These are phyloP conservation scores for Penicillium subrubescens DNA, from an alignment of 495 filamentous ascomycete species.

Conservation along the genomic window DNA sequence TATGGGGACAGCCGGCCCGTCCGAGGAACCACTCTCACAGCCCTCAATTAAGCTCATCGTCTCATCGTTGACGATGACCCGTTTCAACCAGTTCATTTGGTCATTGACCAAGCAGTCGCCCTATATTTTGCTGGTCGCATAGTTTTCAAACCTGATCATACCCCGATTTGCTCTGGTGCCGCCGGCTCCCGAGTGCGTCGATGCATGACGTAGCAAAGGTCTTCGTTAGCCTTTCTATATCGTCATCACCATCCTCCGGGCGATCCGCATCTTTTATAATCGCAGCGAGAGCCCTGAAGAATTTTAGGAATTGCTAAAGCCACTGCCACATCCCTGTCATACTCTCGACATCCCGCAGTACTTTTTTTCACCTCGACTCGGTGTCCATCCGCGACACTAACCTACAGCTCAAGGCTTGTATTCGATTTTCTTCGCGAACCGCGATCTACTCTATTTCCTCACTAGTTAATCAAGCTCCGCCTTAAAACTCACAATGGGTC, in stretches of 20 bases:
- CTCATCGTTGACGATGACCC: neutral
- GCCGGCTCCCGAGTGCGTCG: constrained; percentile 25
- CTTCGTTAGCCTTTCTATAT: constrained; percentile 25
- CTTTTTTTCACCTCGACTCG: neutral
- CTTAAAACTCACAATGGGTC: constrained; percentile 30
- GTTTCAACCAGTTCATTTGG: constrained; percentile 8
- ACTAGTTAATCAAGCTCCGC: neutral
- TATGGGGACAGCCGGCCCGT: neutral
- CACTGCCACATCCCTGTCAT: constrained; percentile 15
- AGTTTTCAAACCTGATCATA: constrained; percentile 5
- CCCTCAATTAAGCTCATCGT: neutral
- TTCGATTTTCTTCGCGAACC: neutral
- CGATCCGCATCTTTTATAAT: constrained; percentile 37
- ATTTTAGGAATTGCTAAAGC: neutral
- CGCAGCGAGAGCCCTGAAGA: constrained; percentile 11
- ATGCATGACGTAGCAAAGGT: constrained; percentile 42
- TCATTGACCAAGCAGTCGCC: constrained; percentile 22
- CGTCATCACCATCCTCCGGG: constrained; percentile 38
- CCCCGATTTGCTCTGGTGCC: constrained; percentile 12
- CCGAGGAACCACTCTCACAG: neutral
- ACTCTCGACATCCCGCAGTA: neutral
- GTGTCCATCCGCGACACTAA: neutral
- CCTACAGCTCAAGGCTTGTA: neutral
- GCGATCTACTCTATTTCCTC: neutral
- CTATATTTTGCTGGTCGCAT: constrained; percentile 8